These are phyloP conservation scores for Strigomonas galati DNA, from an alignment of 208 protist species.

Conservation along the genomic window DNA sequence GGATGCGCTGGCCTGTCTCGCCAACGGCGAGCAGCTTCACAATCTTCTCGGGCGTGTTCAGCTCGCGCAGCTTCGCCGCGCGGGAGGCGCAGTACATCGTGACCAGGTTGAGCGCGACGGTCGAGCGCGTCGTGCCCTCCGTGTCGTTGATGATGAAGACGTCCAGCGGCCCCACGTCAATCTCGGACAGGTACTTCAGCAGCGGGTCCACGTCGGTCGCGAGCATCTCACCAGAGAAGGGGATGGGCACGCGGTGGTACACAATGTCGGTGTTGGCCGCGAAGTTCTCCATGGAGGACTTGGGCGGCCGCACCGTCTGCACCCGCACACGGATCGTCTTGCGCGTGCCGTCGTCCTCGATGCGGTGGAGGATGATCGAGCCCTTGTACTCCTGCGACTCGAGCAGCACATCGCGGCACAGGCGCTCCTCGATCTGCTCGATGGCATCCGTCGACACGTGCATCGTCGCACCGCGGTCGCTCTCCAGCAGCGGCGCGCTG, in stretches of 20 bases:
- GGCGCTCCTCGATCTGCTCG: constrained; percentile 86
- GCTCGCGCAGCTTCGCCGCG: constrained; percentile 35
- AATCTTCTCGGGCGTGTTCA: constrained; percentile 39
- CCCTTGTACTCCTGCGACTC: constrained; percentile 77
- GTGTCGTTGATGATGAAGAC: constrained; percentile 81
- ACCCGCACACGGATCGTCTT: constrained; percentile 60
- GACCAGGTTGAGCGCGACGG: constrained; percentile 77
- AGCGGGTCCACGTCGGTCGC: constrained; percentile 79
- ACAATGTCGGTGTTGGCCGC: constrained; percentile 36
- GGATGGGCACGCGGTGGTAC: constrained; percentile 81
- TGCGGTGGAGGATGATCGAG: constrained; percentile 64
- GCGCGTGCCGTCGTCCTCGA: constrained; percentile 34
- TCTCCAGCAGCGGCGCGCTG: constrained; percentile 24
- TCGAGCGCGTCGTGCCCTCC: constrained; percentile 64
- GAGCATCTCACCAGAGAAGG: constrained; percentile 75
- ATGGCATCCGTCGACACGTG: constrained; percentile 76
- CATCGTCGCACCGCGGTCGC: constrained; percentile 65
- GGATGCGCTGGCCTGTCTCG: constrained; percentile 4
- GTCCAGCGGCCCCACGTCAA: constrained; percentile 31
- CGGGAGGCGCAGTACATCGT: constrained; percentile 65
- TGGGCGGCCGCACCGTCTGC: constrained; percentile 55
- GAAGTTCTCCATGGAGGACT: constrained; percentile 72
- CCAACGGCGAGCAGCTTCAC: constrained; percentile 20
- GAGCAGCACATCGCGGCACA: constrained; percentile 73
- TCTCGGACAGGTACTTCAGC: constrained; percentile 56